Conservation (phyloP, 2,329 filamentous ascomycete genomes). For the Alternaria atra region DNA sequence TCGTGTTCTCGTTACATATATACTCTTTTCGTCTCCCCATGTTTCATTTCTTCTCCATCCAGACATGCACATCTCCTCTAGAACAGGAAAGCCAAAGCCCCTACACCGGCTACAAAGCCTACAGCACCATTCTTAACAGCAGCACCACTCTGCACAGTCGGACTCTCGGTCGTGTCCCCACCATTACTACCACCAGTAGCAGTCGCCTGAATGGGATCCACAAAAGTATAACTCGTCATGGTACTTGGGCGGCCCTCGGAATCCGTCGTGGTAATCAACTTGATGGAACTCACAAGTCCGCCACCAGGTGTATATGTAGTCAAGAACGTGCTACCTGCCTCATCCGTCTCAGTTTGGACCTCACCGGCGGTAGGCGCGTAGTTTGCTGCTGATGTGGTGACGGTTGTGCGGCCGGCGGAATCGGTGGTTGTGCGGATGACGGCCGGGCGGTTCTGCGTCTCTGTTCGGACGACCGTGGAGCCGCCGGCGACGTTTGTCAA, state of each 20-base stretch:
- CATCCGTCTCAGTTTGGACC: conserved; percentile 56
- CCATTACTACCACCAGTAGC: neutral
- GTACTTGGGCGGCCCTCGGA: conserved; percentile 47
- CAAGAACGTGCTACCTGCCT: conserved; percentile 52
- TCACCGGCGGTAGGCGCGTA: conserved; percentile 49
- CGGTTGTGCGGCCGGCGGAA: conserved; percentile 49
- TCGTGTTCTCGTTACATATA: conserved; percentile 2
- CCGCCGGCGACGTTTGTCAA: conserved; percentile 52
- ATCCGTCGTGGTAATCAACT: conserved; percentile 49
- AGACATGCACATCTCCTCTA: neutral
- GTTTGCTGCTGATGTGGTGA: conserved; percentile 44
- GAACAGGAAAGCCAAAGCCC: neutral
- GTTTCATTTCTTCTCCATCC: neutral
- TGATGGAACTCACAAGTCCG: conserved; percentile 52
- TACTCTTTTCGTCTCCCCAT: neutral
- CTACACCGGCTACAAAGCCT: neutral
- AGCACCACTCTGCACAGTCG: conserved; percentile 52
- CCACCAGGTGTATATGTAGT: conserved; percentile 59
- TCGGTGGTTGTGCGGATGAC: conserved; percentile 52
- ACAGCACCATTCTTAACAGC: conserved; percentile 31
- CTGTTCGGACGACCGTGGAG: conserved; percentile 48
- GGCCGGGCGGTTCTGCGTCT: conserved; percentile 45
- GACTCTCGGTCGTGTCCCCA: conserved; percentile 29
- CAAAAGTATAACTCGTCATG: conserved; percentile 56
- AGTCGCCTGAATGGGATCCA: conserved; percentile 45